These are phyloP conservation scores for Diutina neorugosa DNA, from an alignment of 1,139 yeast species.

Conservation along the genomic window DNA sequence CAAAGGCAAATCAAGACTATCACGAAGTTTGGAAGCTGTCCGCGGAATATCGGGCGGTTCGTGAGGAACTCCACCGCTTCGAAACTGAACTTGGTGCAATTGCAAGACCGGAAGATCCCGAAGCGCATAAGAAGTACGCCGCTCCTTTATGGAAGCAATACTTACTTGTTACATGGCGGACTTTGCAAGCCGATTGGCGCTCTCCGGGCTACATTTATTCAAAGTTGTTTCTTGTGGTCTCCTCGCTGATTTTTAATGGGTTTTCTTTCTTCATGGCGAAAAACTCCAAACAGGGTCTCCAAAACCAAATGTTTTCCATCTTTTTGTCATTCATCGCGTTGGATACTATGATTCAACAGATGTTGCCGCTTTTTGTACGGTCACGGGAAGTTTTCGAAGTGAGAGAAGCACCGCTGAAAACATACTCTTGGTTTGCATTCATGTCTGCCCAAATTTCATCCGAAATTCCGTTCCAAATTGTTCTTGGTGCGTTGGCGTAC, in stretches of 20 bases:
- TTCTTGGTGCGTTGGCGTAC: conserved; percentile 54
- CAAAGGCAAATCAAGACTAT: conserved; percentile 4
- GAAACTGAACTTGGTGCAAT: neutral
- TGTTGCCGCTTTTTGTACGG: conserved; percentile 4
- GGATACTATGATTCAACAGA: conserved; percentile 22
- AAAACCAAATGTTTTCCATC: conserved; percentile 50
- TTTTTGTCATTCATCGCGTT: conserved; percentile 27
- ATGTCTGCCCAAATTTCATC: conserved; percentile 52
- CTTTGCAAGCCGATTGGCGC: conserved; percentile 59
- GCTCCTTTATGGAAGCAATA: conserved; percentile 37
- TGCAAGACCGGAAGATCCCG: conserved; percentile 21
- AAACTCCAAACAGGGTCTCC: conserved; percentile 45
- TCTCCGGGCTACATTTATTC: conserved; percentile 64
- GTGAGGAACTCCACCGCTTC: neutral
- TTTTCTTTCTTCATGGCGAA: conserved; percentile 64
- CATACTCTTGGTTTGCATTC: conserved; percentile 6
- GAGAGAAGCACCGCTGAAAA: conserved; percentile 6
- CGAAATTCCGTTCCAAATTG: conserved; percentile 66
- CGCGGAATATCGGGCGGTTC: conserved; percentile 5
- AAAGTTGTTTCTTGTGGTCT: conserved; percentile 40
- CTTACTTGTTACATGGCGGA: conserved; percentile 39
- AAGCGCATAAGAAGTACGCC: conserved; percentile 29
- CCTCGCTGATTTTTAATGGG: conserved; percentile 54
- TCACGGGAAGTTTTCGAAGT: conserved; percentile 6
- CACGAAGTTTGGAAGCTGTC: conserved; percentile 4